These are phyloP conservation scores for Suillus decipiens DNA, from an alignment of 768 basidiomycete genomes.

Conservation along the genomic window DNA sequence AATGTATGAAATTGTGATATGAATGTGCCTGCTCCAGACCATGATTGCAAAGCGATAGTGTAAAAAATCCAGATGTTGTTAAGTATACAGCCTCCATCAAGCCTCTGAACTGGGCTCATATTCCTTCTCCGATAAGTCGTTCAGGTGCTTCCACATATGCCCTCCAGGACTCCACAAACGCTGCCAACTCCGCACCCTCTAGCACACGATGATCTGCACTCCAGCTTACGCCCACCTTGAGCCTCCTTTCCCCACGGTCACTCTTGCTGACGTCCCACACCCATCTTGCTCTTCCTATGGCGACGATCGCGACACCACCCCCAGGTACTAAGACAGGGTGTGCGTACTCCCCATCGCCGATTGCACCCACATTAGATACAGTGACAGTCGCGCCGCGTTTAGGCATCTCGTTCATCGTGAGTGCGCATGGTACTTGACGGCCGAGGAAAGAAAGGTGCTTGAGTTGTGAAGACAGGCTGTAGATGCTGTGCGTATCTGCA, in stretches of 20 bases:
- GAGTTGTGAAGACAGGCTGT: conserved; percentile 60
- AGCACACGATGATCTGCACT: conserved; percentile 86
- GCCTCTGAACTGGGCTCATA: conserved; percentile 26
- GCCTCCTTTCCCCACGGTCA: conserved; percentile 46
- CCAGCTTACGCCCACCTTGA: conserved; percentile 75
- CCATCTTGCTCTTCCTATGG: conserved; percentile 78
- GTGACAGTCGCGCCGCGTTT: conserved; percentile 76
- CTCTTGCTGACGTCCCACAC: conserved; percentile 59
- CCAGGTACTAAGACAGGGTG: conserved; percentile 78
- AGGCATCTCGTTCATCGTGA: conserved; percentile 71
- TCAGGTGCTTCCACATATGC: conserved; percentile 75
- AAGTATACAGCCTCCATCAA: not conserved
- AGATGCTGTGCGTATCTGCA: conserved; percentile 58
- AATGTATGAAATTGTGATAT: not conserved
- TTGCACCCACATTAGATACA: conserved; percentile 79
- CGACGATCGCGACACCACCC: conserved; percentile 84
- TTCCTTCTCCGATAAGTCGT: conserved; percentile 58
- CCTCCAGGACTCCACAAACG: conserved; percentile 87
- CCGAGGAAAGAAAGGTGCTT: conserved; percentile 64
- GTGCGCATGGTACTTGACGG: conserved; percentile 62
- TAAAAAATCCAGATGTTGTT: not conserved
- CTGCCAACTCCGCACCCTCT: conserved; percentile 87
- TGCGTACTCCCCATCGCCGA: conserved; percentile 73
- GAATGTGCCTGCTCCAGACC: not conserved
- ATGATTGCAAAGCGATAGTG: conserved; percentile 2